Conservation (phyloP, 2,329 filamentous ascomycete genomes). For the Aspergillus terreus region DNA sequence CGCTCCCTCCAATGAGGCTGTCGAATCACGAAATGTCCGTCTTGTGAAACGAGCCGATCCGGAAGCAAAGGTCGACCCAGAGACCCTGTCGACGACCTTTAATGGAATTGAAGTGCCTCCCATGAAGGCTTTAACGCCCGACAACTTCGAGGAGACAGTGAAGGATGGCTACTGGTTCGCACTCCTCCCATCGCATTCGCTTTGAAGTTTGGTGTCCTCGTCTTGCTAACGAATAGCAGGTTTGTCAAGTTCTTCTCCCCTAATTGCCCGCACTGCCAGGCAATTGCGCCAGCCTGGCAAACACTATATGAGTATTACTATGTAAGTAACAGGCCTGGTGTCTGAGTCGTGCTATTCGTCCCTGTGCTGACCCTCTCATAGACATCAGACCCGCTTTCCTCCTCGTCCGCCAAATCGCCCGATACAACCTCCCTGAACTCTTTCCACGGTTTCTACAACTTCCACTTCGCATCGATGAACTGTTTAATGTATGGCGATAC, state of each 20-base stretch:
- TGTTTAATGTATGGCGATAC: constrained; percentile 79
- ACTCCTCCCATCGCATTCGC: not conserved
- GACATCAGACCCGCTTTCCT: constrained; percentile 69
- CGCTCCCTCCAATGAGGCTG: constrained; percentile 19
- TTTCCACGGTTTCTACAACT: constrained; percentile 82
- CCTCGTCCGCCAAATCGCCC: constrained; percentile 47
- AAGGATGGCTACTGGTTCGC: constrained; percentile 51
- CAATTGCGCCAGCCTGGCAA: constrained; percentile 80
- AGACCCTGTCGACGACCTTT: constrained; percentile 41
- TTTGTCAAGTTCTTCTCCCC: constrained; percentile 54
- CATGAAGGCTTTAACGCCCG: constrained; percentile 46
- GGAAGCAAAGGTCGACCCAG: constrained; percentile 14
- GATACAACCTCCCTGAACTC: constrained; percentile 55
- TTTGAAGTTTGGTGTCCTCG: not conserved
- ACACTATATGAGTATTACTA: constrained; percentile 92
- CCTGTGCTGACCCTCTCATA: constrained; percentile 36
- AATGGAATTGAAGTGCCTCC: constrained; percentile 52
- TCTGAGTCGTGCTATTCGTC: constrained; percentile 5
- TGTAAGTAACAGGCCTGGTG: constrained; percentile 26
- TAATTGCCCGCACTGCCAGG: constrained; percentile 66
- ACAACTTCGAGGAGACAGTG: constrained; percentile 46
- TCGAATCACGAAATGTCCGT: constrained; percentile 15
- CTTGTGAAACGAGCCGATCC: constrained; percentile 27
- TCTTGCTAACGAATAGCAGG: constrained; percentile 31
- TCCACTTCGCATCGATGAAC: constrained; percentile 81